A percentile compares a stretch with the other conserved stretches of the same genome.
phyloP scores from a whole-genome alignment of 495 filamentous ascomycete species.

The Tuber brumale region DNA sequence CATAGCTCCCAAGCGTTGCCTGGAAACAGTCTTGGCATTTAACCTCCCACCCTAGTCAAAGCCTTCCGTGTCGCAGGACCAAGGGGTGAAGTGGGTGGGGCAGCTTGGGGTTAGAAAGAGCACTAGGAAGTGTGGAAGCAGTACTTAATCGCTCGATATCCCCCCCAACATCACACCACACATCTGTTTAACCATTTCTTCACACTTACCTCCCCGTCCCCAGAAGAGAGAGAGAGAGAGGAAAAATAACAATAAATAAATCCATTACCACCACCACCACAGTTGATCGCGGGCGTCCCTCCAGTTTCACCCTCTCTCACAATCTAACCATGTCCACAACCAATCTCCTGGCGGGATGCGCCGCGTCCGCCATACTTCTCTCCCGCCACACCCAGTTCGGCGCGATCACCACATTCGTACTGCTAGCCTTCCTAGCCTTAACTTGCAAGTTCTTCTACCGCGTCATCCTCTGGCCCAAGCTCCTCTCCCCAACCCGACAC shows the following conservation, averaged over 20 bases:
- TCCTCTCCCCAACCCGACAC: conserved; percentile 63
- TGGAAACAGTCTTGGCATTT: not conserved
- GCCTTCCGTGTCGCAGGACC: not conserved
- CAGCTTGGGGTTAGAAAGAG: not conserved
- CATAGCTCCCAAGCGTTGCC: not conserved
- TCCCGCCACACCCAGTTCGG: not conserved
- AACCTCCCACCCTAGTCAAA: not conserved
- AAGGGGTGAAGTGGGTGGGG: not conserved
- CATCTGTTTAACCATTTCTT: not conserved
- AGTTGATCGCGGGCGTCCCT: not conserved
- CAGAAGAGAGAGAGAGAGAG: not conserved
- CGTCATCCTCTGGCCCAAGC: conserved; percentile 60
- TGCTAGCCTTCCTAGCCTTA: conserved; percentile 9
- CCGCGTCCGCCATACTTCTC: not conserved
- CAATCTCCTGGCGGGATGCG: not conserved
- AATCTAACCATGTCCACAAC: not conserved
- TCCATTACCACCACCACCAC: not conserved
- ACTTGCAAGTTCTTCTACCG: conserved; percentile 44
- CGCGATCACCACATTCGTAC: conserved; percentile 15
- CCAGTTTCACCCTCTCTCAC: not conserved
- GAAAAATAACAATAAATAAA: too few species aligned
- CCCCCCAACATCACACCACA: not conserved
- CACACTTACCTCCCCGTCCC: not conserved
- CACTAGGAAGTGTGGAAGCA: not conserved
- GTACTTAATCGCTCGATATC: not conserved